phyloP scores from a whole-genome alignment of 805 yeast genomes.

The Pichia thaimueangensis region DNA sequence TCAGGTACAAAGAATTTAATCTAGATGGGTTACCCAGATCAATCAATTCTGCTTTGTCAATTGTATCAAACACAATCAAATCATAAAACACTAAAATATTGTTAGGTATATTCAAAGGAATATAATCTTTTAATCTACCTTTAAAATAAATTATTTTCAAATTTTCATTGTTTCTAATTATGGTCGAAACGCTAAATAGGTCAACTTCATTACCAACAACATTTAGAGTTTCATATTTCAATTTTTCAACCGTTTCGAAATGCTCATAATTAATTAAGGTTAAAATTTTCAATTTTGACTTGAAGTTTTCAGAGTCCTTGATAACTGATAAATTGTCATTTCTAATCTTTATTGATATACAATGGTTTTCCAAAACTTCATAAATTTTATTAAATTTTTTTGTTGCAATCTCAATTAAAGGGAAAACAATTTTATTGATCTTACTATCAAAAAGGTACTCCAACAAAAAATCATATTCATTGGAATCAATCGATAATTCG shows the following conservation, averaged over 20 bases:
- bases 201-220: constrained; percentile 15
- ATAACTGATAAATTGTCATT: constrained; percentile 13
- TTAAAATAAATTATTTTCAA: constrained; percentile 11
- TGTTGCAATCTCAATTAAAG: constrained; percentile 13
- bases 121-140: constrained; percentile 8
- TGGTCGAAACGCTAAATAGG: neutral
- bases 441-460: constrained; percentile 8
- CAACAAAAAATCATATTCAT: constrained; percentile 10
- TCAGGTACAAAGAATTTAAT: constrained; percentile 5
- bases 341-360: constrained; percentile 6
- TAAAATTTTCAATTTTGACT: constrained; percentile 8
- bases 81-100: constrained; percentile 6
- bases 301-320: constrained; percentile 8
- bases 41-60: constrained; percentile 1
- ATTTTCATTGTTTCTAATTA: constrained; percentile 3
- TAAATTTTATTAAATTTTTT: constrained; percentile 11
- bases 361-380: constrained; percentile 10
- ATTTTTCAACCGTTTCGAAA: constrained; percentile 11
- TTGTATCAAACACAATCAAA: constrained; percentile 8
- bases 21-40: constrained; percentile 1
- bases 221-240: constrained; percentile 10
- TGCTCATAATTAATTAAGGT: constrained; percentile 13
- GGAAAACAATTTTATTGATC: constrained; percentile 5
- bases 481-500: constrained; percentile 11
- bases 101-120: constrained; percentile 2